Base-by-base conservation (phyloP, 495 filamentous ascomycete species). In the Daldinia grandis region DNA sequence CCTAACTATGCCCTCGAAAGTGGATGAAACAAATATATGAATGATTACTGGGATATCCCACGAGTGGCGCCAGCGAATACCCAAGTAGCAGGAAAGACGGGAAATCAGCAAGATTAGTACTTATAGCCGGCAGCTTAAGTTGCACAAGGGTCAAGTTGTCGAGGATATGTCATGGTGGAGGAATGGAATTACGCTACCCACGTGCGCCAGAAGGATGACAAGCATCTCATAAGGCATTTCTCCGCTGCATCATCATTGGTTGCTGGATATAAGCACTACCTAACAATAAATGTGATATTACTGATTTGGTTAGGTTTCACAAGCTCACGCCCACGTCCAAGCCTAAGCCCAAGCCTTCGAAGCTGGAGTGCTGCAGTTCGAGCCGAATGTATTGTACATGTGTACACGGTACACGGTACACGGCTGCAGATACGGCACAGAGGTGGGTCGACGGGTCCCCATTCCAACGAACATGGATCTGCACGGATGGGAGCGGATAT, bases 401-500 rank as follows among this genome's bases (percentile, higher is more conserved):
- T n/a, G 38, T 40, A 40, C 38, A 31, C 17, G 30, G 25, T 62
- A 59, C 54, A 60, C 24, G 55, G 44, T 58, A 58, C 59, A 63
- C 63, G 28, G 55, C 64, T 72, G 59, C 64, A 68, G 69, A 74
- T 66, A 69, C 66, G 66, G 66, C 58, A 70, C 50, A 59, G 50
- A 66, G 65, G 66, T 71, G 66, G 66, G 65, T 70, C 66, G 58
- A 64, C 58, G 71, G 71, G 63, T 67, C 66, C 37, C 50, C 30
- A 61, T 65, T 64, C 67, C 71, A 74, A 69, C 66, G 62, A 74
- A 74, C 71, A 67, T 73, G 71, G 71, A 73, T 73, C 71, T 69
- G 71, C 71, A 61, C 66, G 71, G 67, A 74, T 74, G 66, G 62
- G 71, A 66, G 71, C 71, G 71, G 71, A 74, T 74, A 74, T 74